These are phyloP conservation scores for Aureobasidium sp. DNA, from an alignment of 2,329 filamentous ascomycete species.

Conservation along the genomic window DNA sequence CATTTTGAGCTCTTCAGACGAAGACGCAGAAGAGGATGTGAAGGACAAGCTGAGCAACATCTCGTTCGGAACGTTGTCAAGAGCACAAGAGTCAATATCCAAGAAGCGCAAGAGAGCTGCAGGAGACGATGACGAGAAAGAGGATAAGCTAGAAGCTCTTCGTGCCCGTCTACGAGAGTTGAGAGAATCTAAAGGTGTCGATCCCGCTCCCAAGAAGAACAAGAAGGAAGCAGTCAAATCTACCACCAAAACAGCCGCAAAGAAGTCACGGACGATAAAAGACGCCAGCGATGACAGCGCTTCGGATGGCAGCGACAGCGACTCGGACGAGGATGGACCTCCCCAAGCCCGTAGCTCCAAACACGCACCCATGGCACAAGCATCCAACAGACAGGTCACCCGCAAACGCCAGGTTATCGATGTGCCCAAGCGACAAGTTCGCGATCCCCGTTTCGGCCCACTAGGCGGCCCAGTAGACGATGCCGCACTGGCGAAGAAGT, in stretches of 20 bases:
- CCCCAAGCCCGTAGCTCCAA: constrained; percentile 59
- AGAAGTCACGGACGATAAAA: constrained; percentile 21
- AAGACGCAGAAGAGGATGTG: constrained; percentile 32
- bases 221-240: background rate
- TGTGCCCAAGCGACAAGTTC: constrained; percentile 50
- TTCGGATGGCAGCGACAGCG: constrained; percentile 12
- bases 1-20: constrained; percentile 15
- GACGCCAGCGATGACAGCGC: constrained; percentile 18
- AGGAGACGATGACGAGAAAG: constrained; percentile 32
- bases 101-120: constrained; percentile 39
- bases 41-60: constrained; percentile 51
- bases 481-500: constrained; percentile 60
- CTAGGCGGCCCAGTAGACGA: constrained; percentile 43
- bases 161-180: constrained; percentile 39
- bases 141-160: constrained; percentile 41
- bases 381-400: constrained; percentile 76
- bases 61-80: constrained; percentile 84
- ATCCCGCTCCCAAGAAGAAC: constrained; percentile 21
- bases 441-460: constrained; percentile 86
- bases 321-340: constrained; percentile 27
- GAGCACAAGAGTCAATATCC: constrained; percentile 66
- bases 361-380: constrained; percentile 78
- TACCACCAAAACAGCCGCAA: constrained; percentile 9
- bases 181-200: constrained; percentile 32
- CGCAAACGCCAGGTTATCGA: constrained; percentile 68